These are phyloP conservation scores for Blumeria graminis DNA, from an alignment of 2,329 filamentous ascomycete genomes.

Conservation along the genomic window DNA sequence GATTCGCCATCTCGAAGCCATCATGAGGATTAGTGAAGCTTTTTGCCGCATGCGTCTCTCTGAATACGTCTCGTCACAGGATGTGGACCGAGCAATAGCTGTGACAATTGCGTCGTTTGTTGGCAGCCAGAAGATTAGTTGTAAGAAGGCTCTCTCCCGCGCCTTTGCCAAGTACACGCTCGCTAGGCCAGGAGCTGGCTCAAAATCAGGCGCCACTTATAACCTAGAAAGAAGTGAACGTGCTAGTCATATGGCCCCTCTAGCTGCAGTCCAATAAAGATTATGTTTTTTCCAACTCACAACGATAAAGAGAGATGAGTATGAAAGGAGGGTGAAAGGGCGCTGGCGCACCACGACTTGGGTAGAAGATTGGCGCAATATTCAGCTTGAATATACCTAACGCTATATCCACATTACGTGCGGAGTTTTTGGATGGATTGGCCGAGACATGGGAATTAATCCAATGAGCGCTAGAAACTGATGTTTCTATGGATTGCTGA, in stretches of 20 bases:
- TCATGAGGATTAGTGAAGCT: constrained; percentile 80
- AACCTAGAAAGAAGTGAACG: constrained; percentile 9
- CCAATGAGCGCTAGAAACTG: too few relatives aligned
- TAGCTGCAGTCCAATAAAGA: too few relatives aligned
- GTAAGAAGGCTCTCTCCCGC: constrained; percentile 82
- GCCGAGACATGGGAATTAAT: too few relatives aligned
- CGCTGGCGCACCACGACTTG: too few relatives aligned
- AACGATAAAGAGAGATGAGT: too few relatives aligned
- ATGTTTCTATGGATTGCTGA: too few relatives aligned
- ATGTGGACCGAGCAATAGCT: constrained; percentile 91
- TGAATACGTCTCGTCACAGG: constrained; percentile 71
- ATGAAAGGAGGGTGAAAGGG: too few relatives aligned
- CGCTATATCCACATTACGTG: too few relatives aligned
- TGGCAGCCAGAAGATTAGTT: constrained; percentile 86
- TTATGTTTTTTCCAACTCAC: too few relatives aligned
- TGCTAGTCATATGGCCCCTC: neutral
- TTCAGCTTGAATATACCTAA: too few relatives aligned
- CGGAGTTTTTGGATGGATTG: too few relatives aligned
- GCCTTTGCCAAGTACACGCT: constrained; percentile 89
- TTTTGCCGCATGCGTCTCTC: constrained; percentile 98
- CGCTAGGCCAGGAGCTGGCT: constrained; percentile 14
- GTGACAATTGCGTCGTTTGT: constrained; percentile 95
- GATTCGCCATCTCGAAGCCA: constrained; percentile 93
- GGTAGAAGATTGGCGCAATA: too few relatives aligned
- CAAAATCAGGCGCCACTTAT: constrained; percentile 9